These are phyloP conservation scores for Rusavskia elegans DNA, from an alignment of 495 filamentous ascomycete species.

Conservation along the genomic window DNA sequence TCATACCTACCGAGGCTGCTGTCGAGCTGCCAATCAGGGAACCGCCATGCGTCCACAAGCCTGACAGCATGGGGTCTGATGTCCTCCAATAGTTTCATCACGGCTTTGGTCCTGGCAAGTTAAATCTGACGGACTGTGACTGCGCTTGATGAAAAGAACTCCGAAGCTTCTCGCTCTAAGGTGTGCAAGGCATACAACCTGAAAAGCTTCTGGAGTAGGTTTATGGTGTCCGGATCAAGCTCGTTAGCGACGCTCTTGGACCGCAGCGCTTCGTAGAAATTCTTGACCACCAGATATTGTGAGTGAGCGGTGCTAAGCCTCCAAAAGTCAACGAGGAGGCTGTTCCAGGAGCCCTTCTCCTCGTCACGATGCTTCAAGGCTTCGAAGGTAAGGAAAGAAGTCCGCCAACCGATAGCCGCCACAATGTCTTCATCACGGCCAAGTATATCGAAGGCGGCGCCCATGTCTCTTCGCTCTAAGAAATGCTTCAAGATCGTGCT, in stretches of 20 bases:
- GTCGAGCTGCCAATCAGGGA: conserved; percentile 57
- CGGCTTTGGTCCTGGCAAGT: conserved; percentile 39
- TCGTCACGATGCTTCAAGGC: conserved; percentile 54
- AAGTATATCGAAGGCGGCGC: conserved; percentile 51
- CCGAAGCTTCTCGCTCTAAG: conserved; percentile 45
- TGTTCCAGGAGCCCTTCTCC: conserved; percentile 55
- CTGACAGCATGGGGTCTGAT: conserved; percentile 51
- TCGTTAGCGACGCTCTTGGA: conserved; percentile 25
- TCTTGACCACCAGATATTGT: conserved; percentile 54
- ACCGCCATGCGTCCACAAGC: conserved; percentile 50
- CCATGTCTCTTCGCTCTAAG: conserved; percentile 44
- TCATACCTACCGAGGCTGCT: conserved; percentile 46
- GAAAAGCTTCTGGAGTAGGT: conserved; percentile 45
- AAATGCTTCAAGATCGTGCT: conserved; percentile 40
- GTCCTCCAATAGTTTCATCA: conserved; percentile 48
- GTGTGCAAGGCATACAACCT: conserved; percentile 48
- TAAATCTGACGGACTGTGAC: conserved; percentile 49
- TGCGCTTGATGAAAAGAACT: conserved; percentile 50
- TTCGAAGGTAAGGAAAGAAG: conserved; percentile 53
- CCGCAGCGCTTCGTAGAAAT: conserved; percentile 52
- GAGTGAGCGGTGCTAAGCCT: conserved; percentile 51
- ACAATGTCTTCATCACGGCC: conserved; percentile 46
- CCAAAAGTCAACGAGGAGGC: conserved; percentile 58
- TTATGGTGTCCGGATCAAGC: conserved; percentile 35
- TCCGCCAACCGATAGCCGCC: conserved; percentile 53